phyloP scores from a whole-genome alignment of 139 green algal species.

The Coelastrella sp. region DNA sequence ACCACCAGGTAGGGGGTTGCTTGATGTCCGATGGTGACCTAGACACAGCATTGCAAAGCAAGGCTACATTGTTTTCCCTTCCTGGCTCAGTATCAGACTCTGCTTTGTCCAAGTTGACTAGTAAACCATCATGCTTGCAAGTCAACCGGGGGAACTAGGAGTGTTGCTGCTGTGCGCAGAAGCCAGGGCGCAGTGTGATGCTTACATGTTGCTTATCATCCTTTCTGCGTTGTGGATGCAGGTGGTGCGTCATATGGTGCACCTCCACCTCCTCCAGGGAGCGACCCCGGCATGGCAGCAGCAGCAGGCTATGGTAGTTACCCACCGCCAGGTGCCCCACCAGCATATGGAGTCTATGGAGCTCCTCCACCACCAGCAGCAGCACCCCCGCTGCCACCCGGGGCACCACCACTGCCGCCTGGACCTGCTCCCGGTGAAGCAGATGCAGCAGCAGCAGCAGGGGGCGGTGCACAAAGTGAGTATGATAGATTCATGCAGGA shows the following conservation, averaged over 20 bases:
- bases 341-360: not conserved
- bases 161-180: too few relatives aligned
- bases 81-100: too few relatives aligned
- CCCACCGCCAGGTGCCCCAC: not conserved
- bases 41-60: too few relatives aligned
- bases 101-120: too few relatives aligned
- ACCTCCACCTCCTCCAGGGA: not conserved
- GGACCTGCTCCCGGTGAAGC: too few relatives aligned
- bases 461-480: constrained; percentile 9
- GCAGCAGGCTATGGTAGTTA: not conserved
- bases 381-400: not conserved
- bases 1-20: constrained; percentile 15
- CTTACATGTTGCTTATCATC: not conserved
- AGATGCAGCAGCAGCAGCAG: not conserved
- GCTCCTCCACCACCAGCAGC: constrained; percentile 14
- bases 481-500: constrained; percentile 56
- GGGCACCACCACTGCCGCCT: not conserved
- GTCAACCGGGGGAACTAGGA: too few relatives aligned
- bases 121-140: too few relatives aligned
- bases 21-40: too few relatives aligned
- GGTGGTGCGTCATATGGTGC: not conserved
- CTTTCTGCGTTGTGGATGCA: not conserved
- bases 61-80: too few relatives aligned
- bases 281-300: too few relatives aligned
- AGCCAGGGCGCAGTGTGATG: too few relatives aligned